Evolutionary conservation across 371 early-diverging fungal genomes (phyloP).

Genomic region (Haplosporangium sp.): DNA sequence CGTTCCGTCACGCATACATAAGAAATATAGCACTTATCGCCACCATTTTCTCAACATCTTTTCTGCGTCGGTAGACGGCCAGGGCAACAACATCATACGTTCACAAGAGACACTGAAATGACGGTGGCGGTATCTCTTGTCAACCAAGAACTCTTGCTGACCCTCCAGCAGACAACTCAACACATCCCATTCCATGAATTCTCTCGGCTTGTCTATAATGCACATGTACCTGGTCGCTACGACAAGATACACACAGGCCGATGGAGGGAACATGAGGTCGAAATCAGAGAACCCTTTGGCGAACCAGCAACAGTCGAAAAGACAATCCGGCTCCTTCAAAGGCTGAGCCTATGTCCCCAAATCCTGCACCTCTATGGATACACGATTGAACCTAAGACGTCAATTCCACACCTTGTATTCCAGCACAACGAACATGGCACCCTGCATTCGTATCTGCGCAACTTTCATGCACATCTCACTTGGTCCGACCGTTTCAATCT

Average conservation of each 20-base stretch:
- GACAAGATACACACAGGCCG: conserved; percentile 35
- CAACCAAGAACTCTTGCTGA: conserved; percentile 23
- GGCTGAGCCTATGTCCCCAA: conserved; percentile 32
- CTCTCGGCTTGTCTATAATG: conserved; percentile 27
- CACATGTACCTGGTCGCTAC: conserved; percentile 37
- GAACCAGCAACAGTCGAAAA: conserved; percentile 35
- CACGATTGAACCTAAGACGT: conserved; percentile 37
- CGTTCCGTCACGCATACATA: too few species aligned
- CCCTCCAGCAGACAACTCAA: conserved; percentile 26
- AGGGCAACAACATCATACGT: not conserved
- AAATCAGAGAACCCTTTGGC: conserved; percentile 31
- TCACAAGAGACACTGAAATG: conserved; percentile 20
- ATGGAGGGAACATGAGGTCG: conserved; percentile 44
- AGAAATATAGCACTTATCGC: not conserved
- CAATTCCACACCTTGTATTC: conserved; percentile 25
- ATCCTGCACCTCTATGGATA: conserved; percentile 41
- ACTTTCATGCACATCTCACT: conserved; percentile 50
- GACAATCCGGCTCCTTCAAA: conserved; percentile 29
- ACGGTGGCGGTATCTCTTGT: conserved; percentile 34
- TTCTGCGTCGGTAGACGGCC: not conserved
- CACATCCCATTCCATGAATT: conserved; percentile 45
- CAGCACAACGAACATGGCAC: conserved; percentile 52
- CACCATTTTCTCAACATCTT: not conserved
- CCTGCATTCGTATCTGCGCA: conserved; percentile 45
- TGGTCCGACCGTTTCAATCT: conserved; percentile 54